phyloP scores from a whole-genome alignment of 164 flowering plant species.

The Litsea cubeba region DNA sequence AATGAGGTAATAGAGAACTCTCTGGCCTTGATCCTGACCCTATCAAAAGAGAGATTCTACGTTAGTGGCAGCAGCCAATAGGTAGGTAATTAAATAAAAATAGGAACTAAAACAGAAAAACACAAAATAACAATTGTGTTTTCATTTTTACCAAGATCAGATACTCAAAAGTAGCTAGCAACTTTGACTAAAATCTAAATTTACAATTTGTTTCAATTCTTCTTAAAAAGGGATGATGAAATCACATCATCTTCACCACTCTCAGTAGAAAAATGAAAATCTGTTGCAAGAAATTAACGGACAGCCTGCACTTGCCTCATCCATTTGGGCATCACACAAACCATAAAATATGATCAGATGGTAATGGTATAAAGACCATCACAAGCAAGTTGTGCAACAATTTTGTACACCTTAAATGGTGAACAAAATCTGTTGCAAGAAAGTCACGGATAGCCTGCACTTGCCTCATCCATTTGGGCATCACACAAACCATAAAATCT shows the following conservation, averaged over 20 bases:
- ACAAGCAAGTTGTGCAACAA: no score
- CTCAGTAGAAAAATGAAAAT: not conserved
- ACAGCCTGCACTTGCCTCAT: not conserved
- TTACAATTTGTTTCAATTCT: not conserved
- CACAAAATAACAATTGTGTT: not conserved
- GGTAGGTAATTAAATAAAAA: not conserved
- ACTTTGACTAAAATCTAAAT: not conserved
- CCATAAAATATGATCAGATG: no score
- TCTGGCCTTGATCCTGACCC: constrained; percentile 29
- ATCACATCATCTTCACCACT: no score
- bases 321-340: not conserved
- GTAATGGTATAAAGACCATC: no score
- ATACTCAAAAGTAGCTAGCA: no score
- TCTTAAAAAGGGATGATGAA: not conserved
- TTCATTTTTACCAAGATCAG: no score
- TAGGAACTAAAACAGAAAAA: not conserved
- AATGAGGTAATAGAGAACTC: constrained; percentile 20
- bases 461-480: not conserved
- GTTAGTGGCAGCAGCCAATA: not conserved
- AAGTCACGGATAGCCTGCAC: not conserved
- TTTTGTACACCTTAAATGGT: no score
- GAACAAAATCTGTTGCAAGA: not conserved
- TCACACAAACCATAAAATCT: not conserved
- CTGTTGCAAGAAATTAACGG: not conserved
- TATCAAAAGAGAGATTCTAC: not conserved